Percentiles rank a stretch among this genome's conserved stretches.
Evolutionary conservation across 2,329 filamentous ascomycete genomes (phyloP).

Genomic region (Talaromyces sp.): DNA sequence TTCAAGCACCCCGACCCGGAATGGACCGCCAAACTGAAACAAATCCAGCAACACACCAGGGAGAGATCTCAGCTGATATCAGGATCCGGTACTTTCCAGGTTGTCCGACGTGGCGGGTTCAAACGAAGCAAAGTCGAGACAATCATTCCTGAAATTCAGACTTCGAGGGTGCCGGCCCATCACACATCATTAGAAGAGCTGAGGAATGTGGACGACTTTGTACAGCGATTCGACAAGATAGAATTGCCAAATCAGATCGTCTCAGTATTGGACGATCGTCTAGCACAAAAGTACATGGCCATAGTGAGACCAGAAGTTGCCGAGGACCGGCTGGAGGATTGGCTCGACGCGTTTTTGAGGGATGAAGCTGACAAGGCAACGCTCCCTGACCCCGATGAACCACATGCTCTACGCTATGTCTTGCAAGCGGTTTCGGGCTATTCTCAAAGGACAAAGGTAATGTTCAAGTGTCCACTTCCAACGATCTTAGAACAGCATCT

Average conservation of each 20-base stretch:
- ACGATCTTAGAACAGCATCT: conserved; percentile 4
- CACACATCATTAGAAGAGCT: conserved; percentile 66
- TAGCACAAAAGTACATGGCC: conserved; percentile 70
- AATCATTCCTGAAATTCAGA: conserved; percentile 65
- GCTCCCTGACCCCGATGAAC: conserved; percentile 44
- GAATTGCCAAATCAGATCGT: conserved; percentile 78
- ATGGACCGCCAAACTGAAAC: conserved; percentile 65
- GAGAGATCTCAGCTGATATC: conserved; percentile 37
- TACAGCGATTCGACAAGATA: conserved; percentile 68
- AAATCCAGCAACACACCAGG: conserved; percentile 58
- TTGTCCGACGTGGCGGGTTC: conserved; percentile 50
- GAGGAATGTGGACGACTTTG: conserved; percentile 64
- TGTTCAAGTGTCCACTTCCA: background rate
- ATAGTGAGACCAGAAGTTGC: conserved; percentile 55
- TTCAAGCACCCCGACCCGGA: conserved; percentile 65
- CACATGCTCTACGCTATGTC: conserved; percentile 31
- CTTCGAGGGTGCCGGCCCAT: conserved; percentile 63
- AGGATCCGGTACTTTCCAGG: conserved; percentile 57
- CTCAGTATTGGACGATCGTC: conserved; percentile 67
- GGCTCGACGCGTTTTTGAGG: conserved; percentile 34
- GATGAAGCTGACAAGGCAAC: conserved; percentile 30
- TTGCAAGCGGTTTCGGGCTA: conserved; percentile 29
- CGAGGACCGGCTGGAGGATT: conserved; percentile 34
- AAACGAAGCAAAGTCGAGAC: conserved; percentile 48
- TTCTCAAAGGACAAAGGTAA: conserved; percentile 35